Conservation (phyloP, 1,284 basidiomycete species). For the Gastroboletus turbinatus region DNA sequence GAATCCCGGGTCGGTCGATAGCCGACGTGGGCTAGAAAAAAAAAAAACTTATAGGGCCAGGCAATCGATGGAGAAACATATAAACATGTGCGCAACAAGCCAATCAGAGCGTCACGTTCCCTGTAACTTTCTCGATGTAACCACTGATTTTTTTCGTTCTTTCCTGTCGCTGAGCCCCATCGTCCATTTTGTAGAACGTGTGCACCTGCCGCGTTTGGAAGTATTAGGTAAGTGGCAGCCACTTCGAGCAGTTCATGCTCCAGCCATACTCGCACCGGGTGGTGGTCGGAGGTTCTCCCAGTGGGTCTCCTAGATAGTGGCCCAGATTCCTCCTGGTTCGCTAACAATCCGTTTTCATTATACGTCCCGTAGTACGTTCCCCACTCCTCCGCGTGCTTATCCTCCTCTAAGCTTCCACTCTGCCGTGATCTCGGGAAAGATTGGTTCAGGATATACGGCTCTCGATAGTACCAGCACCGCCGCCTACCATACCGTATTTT, state of each 20-base stretch:
- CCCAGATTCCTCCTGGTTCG: constrained; percentile 47
- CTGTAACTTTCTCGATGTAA: too few species aligned
- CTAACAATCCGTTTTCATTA: constrained; percentile 44
- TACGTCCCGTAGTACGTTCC: constrained; percentile 14
- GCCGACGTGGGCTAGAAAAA: too few species aligned
- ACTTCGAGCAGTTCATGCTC: constrained; percentile 62
- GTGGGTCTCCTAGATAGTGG: constrained; percentile 40
- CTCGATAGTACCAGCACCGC: background rate
- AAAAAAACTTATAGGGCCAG: too few species aligned
- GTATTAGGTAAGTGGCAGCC: too few species aligned
- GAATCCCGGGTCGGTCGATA: too few species aligned
- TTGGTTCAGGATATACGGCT: background rate
- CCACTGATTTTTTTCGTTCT: too few species aligned
- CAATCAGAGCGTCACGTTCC: too few species aligned
- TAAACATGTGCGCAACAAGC: too few species aligned
- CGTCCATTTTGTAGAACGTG: too few species aligned
- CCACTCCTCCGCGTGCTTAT: constrained; percentile 17
- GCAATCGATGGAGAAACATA: too few species aligned
- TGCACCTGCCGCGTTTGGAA: too few species aligned
- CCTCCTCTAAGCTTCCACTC: constrained; percentile 24
- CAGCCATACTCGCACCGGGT: constrained; percentile 61
- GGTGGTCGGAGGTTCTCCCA: constrained; percentile 67
- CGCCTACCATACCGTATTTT: background rate
- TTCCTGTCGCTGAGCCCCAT: too few species aligned
- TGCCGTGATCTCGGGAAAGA: constrained; percentile 18